Percentiles rank a stretch among this genome's conserved stretches.
Evolutionary conservation across 1,284 basidiomycete species (phyloP).

Genomic region (Sporisorium exsertum): DNA sequence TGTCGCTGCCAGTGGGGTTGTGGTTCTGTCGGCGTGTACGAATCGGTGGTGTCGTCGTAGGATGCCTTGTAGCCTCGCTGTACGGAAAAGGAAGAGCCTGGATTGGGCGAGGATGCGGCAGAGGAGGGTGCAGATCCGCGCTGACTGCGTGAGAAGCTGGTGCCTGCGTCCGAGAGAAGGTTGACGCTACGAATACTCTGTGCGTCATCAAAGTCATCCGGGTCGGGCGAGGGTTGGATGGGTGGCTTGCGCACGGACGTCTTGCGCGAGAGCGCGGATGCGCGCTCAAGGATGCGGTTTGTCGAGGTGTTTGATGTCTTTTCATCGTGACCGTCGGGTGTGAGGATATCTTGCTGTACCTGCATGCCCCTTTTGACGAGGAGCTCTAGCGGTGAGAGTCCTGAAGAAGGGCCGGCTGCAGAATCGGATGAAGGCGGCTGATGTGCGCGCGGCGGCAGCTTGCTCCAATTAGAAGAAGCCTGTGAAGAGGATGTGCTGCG

Average conservation of each 20-base stretch:
- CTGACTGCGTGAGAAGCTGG: conserved; percentile 22
- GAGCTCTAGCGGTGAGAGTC: conserved; percentile 43
- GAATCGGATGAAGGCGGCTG: conserved; percentile 10
- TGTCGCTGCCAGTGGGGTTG: conserved; percentile 25
- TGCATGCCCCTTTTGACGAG: conserved; percentile 50
- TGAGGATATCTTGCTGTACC: conserved; percentile 42
- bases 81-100: conserved; percentile 26
- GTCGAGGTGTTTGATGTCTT: neutral
- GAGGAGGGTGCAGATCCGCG: conserved; percentile 10
- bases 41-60: conserved; percentile 23
- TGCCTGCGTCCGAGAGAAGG: conserved; percentile 31
- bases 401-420: conserved; percentile 4
- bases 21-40: conserved; percentile 14
- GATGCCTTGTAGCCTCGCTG: conserved; percentile 39
- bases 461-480: conserved; percentile 16
- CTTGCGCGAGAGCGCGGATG: conserved; percentile 43
- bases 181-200: conserved; percentile 52
- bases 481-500: conserved; percentile 11
- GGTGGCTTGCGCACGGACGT: conserved; percentile 41
- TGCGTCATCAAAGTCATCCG: conserved; percentile 44
- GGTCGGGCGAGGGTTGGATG: conserved; percentile 45
- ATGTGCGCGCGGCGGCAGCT: conserved; percentile 9
- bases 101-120: conserved; percentile 6
- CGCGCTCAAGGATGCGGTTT: conserved; percentile 41
- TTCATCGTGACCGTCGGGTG: conserved; percentile 2